Conservation (phyloP, 192 early-diverging fungal genomes). For the Coemansia sp. region DNA sequence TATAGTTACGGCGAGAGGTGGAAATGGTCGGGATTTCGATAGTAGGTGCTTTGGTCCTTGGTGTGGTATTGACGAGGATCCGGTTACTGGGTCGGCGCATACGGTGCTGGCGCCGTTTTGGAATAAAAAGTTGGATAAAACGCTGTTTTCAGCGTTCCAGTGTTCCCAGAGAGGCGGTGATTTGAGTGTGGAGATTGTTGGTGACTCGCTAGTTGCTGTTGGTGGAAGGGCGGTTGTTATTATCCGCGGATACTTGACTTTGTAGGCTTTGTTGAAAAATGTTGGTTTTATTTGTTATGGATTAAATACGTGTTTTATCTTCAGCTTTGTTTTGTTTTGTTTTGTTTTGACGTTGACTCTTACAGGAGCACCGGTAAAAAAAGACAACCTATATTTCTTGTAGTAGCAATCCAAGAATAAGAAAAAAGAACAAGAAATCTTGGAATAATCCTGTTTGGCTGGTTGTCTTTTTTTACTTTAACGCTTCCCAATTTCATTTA, state of each 20-base stretch:
- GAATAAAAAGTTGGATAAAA: constrained; percentile 5
- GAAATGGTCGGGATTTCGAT: constrained; percentile 15
- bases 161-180: constrained; percentile 19
- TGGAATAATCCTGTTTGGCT: no score
- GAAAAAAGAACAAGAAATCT: no score
- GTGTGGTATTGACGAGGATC: constrained; percentile 42
- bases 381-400: no score
- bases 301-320: no score
- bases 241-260: constrained; percentile 7
- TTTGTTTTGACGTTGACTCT: no score
- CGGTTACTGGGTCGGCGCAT: constrained; percentile 38
- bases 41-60: constrained; percentile 39
- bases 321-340: no score
- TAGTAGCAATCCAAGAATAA: no score
- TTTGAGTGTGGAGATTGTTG: not conserved
- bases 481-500: no score
- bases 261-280: not conserved
- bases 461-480: no score
- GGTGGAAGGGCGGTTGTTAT: constrained; percentile 13
- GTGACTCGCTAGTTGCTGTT: constrained; percentile 7
- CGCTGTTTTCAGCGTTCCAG: constrained; percentile 12
- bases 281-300: not conserved
- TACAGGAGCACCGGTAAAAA: no score
- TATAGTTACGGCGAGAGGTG: constrained; percentile 4
- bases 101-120: constrained; percentile 39